Evolutionary conservation across 371 early-diverging fungal genomes (phyloP), one percentile per base, ranked within the genome.

Genomic region (Rhizopus delemar): DNA sequence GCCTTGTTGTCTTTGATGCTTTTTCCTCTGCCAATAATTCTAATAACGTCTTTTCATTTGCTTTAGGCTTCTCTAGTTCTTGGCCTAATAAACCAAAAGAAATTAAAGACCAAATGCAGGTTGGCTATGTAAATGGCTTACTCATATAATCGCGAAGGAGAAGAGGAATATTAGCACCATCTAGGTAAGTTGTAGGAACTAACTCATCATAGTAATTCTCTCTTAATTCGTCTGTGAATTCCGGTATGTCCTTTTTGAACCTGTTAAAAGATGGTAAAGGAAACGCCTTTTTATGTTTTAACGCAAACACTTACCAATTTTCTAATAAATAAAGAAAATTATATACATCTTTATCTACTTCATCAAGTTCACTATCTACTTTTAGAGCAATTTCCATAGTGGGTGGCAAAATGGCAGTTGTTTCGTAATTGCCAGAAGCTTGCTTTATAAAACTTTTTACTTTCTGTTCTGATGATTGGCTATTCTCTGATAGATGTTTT

Each of bases 311-410:
- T 5, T 48, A 48, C 48, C 48, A 28, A 29, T 7, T 28, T 28
- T 50, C 41, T 31, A 11, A 15, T 29, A 53, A n/a, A 36, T 31
- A 46, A 15, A 48, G 49, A 53, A 41, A 53, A 41, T 60, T 41
- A 51, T 41, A 52, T 46, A 8, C 38, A 41, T 13, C 41, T 11
- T 53, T 15, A 28, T 11, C 33, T 31, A 41, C 35, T 8, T 28
- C 48, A 48, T 48, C 48, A 28, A 48, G 9, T 4, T 9, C 48
- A 8, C 28, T 29, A 29, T 48, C 48, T 9, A 15, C 8, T 28
- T 15, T 48, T 48, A 7, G 29, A 7, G 29, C 48, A 28, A 48
- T 29, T 7, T 48, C 48, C 8, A 48, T 7, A 28, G 29, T 8
- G 12, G 9, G 7, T 29, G 15, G 16, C 4, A 28, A 22, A 28